phyloP scores from a whole-genome alignment of 2,329 filamentous ascomycete genomes.

The Metarhizium rileyi region DNA sequence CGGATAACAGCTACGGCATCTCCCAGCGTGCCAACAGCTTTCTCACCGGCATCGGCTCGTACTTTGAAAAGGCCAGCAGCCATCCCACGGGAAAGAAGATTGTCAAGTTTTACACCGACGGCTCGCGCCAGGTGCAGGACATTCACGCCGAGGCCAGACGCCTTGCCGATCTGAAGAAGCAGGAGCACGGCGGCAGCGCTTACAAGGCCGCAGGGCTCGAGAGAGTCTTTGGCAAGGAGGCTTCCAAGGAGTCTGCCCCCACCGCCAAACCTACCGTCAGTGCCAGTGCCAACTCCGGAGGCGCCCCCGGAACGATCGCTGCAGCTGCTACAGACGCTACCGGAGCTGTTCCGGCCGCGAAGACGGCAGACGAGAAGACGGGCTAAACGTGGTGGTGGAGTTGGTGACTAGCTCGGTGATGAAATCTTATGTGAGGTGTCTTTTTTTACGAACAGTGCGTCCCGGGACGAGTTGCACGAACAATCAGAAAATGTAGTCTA shows the following conservation, averaged over 20 bases:
- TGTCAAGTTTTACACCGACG: constrained; percentile 75
- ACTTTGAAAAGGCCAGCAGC: constrained; percentile 87
- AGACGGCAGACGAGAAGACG: constrained; percentile 17
- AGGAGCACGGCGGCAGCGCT: constrained; percentile 48
- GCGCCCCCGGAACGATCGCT: constrained; percentile 3
- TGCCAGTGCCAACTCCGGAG: constrained; percentile 2
- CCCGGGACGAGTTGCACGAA: constrained; percentile 5
- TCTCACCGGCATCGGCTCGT: constrained; percentile 61
- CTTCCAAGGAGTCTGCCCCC: constrained; percentile 21
- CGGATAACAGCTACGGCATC: constrained; percentile 80
- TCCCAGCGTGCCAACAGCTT: constrained; percentile 58
- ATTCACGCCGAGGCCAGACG: constrained; percentile 87
- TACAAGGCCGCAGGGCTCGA: constrained; percentile 50
- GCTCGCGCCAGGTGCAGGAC: constrained; percentile 83
- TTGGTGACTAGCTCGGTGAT: background rate
- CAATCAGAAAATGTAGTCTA: background rate
- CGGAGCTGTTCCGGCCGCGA: constrained; percentile 12
- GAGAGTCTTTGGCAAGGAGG: constrained; percentile 46
- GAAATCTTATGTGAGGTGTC: background rate
- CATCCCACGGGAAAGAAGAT: constrained; percentile 85
- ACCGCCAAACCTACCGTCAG: constrained; percentile 3
- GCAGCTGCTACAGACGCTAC: constrained; percentile 5
- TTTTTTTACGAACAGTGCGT: background rate
- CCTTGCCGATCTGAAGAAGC: constrained; percentile 78
- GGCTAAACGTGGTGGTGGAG: background rate